Conservation (phyloP, 2,329 filamentous ascomycete species). For the Salinomyces thailandicus region DNA sequence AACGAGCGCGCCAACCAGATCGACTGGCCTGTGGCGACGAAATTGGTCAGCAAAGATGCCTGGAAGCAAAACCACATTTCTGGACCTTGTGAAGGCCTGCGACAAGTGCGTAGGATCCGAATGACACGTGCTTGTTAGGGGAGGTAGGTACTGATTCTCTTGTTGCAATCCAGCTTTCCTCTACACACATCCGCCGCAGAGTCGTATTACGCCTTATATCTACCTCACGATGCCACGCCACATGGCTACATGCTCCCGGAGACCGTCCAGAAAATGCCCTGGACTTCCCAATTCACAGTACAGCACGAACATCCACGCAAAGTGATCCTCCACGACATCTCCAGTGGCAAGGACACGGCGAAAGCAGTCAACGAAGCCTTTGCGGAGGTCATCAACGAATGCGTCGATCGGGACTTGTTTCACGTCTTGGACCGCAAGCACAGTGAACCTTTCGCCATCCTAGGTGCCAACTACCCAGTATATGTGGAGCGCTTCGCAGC, state of each 20-base stretch:
- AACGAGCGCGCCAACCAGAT: no score
- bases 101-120: slow-evolving; percentile 1
- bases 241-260: slow-evolving; percentile 49
- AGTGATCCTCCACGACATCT: slow-evolving; percentile 28
- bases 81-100: background rate
- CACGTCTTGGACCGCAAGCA: slow-evolving; percentile 64
- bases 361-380: slow-evolving; percentile 45
- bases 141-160: background rate
- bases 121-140: no score
- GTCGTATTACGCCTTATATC: slow-evolving; percentile 54
- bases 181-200: slow-evolving; percentile 33
- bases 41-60: background rate
- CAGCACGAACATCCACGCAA: slow-evolving; percentile 18
- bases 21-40: no score
- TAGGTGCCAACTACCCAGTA: slow-evolving; percentile 50
- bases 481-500: slow-evolving; percentile 63
- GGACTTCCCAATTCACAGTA: slow-evolving; percentile 47
- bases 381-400: slow-evolving; percentile 52
- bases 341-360: slow-evolving; percentile 53
- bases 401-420: slow-evolving; percentile 47
- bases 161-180: slow-evolving; percentile 38
- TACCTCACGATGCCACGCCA: slow-evolving; percentile 52
- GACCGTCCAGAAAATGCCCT: slow-evolving; percentile 47
- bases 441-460: slow-evolving; percentile 66
- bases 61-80: background rate